Conservation (phyloP, 164 flowering plant species). For the Macadamia tetraphylla region DNA sequence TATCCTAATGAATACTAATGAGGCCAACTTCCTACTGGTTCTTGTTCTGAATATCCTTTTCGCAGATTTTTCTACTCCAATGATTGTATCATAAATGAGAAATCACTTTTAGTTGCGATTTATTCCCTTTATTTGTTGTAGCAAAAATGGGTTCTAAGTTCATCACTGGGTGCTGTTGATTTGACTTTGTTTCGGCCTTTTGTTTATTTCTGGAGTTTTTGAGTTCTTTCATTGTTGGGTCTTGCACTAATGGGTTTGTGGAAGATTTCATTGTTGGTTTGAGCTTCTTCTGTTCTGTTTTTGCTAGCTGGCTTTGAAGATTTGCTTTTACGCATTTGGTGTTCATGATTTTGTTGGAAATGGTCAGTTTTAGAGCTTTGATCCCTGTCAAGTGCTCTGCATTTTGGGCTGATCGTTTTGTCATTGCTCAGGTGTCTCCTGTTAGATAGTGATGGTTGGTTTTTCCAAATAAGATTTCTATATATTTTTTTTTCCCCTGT, state of each 20-base stretch:
- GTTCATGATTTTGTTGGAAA: background rate
- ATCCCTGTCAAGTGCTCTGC: background rate
- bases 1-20: constrained; percentile 4
- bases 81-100: background rate
- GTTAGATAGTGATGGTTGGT: background rate
- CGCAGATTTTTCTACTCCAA: background rate
- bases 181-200: background rate
- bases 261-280: background rate
- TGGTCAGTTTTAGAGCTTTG: background rate
- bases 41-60: constrained; percentile 9
- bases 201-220: background rate
- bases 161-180: background rate
- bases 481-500: background rate
- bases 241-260: background rate
- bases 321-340: background rate
- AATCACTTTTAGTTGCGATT: constrained; percentile 4
- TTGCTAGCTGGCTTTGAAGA: background rate
- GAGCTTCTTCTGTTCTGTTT: background rate
- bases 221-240: background rate
- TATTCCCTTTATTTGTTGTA: background rate
- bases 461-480: background rate
- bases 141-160: constrained; percentile 2
- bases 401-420: constrained; percentile 1
- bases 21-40: constrained; percentile 15
- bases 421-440: background rate